Conservation (phyloP, 169 alveolate genomes). For the Plasmodium blacklocki region DNA sequence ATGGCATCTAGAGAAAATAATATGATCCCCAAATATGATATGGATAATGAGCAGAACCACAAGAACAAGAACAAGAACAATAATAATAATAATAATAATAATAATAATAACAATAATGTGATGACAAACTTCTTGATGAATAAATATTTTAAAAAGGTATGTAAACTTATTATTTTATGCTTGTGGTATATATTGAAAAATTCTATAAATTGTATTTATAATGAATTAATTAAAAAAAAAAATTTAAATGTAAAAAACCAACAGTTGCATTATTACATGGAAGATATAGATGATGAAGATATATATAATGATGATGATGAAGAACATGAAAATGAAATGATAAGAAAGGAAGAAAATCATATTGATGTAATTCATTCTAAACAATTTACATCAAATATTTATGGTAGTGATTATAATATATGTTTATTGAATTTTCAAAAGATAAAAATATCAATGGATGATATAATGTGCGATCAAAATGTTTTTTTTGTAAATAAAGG, state of each 20-base stretch:
- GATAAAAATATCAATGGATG: neutral
- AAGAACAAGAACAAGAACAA: no score
- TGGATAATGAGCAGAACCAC: no score
- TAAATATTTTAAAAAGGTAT: conserved; percentile 18
- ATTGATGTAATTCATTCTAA: conserved; percentile 25
- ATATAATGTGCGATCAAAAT: neutral
- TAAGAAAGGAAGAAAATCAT: conserved; percentile 19
- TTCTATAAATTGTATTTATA: conserved; percentile 23
- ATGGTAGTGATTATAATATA: neutral
- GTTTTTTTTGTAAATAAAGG: no score
- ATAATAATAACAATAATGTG: neutral
- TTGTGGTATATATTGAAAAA: conserved; percentile 25
- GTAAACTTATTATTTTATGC: conserved; percentile 25
- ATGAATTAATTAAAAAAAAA: conserved; percentile 13
- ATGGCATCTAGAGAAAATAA: no score
- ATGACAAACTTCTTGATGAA: conserved; percentile 6
- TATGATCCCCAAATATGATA: no score
- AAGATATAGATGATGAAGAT: conserved; percentile 27
- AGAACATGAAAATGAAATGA: conserved; percentile 25
- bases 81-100: no score
- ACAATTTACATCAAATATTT: neutral
- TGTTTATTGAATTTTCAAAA: neutral
- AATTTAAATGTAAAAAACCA: neutral
- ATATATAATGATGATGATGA: conserved; percentile 66
- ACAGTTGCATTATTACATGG: conserved; percentile 31